These are phyloP conservation scores for Verticillium albo-atrum DNA, from an alignment of 2,329 filamentous ascomycete species.

Conservation along the genomic window DNA sequence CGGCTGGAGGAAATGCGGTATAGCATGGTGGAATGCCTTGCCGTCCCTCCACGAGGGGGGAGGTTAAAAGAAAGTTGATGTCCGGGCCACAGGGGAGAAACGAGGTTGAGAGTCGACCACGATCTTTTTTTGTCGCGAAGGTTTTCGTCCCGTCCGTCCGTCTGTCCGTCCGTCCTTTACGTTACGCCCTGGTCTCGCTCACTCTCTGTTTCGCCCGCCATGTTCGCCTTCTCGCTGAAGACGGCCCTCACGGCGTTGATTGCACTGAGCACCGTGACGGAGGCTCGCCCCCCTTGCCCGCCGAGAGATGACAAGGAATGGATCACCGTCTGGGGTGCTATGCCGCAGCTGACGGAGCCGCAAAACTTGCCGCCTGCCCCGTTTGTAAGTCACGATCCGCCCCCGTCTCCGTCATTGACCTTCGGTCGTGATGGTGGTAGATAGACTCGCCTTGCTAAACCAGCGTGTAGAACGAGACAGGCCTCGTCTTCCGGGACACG, in stretches of 20 bases:
- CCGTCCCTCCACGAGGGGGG: background rate
- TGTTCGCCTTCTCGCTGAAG: background rate
- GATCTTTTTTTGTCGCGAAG: background rate
- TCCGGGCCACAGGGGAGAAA: background rate
- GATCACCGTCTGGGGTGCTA: slow-evolving; percentile 58
- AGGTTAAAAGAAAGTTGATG: background rate
- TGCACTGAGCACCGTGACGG: background rate
- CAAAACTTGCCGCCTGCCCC: slow-evolving; percentile 52
- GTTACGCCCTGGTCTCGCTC: background rate
- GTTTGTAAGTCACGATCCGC: slow-evolving; percentile 41
- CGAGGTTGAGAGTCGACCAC: background rate
- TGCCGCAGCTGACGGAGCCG: slow-evolving; percentile 59
- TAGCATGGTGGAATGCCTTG: background rate
- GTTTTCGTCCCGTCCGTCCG: background rate
- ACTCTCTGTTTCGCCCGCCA: background rate
- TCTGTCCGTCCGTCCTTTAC: background rate
- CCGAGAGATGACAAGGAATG: slow-evolving; percentile 37
- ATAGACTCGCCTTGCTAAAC: background rate
- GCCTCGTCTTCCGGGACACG: slow-evolving; percentile 49
- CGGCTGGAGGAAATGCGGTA: background rate
- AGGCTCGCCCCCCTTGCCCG: background rate
- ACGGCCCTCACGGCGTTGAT: background rate
- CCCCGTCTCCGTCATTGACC: too few species aligned
- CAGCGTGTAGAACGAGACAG: slow-evolving; percentile 41
- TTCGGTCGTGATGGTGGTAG: too few species aligned